These are phyloP conservation scores for Fusarium palustre DNA, from an alignment of 2,329 filamentous ascomycete genomes.

Conservation along the genomic window DNA sequence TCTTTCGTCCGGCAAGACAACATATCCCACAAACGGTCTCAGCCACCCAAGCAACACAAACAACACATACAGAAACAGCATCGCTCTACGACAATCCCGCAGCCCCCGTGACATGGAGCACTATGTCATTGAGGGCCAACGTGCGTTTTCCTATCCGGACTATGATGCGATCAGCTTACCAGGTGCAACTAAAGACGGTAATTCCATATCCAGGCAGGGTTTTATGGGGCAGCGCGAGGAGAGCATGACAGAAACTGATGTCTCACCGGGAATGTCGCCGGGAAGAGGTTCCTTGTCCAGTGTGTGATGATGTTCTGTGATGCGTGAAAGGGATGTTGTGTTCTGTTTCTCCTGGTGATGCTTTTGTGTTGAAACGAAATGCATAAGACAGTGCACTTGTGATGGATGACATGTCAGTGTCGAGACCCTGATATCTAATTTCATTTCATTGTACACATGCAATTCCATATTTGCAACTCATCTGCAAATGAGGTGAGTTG, in stretches of 20 bases:
- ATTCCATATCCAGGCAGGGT: conserved; percentile 14
- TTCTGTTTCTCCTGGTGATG: conserved; percentile 1
- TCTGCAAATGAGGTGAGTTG: conserved; percentile 12
- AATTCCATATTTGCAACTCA: not conserved
- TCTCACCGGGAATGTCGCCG: conserved; percentile 15
- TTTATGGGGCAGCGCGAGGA: conserved; percentile 18
- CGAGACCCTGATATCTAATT: conserved; percentile 8
- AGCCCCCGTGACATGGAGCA: conserved; percentile 14
- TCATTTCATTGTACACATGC: conserved; percentile 4
- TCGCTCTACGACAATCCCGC: conserved; percentile 5
- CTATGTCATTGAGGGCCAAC: conserved; percentile 9
- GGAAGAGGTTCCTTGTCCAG: conserved; percentile 28
- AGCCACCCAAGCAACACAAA: conserved; percentile 21
- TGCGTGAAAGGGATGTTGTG: not conserved
- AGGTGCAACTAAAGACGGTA: conserved; percentile 28
- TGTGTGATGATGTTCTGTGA: conserved; percentile 16
- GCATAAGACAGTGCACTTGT: not conserved
- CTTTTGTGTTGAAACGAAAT: not conserved
- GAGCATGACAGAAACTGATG: conserved; percentile 15
- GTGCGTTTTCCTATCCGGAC: conserved; percentile 24
- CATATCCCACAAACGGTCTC: conserved; percentile 22
- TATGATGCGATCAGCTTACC: conserved; percentile 39
- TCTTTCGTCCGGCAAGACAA: conserved; percentile 20
- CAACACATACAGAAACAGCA: conserved; percentile 2
- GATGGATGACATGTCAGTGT: conserved; percentile 26